Evolutionary conservation across 2,329 filamentous ascomycete species (phyloP).

Genomic region (Geosmithia putterillii): DNA sequence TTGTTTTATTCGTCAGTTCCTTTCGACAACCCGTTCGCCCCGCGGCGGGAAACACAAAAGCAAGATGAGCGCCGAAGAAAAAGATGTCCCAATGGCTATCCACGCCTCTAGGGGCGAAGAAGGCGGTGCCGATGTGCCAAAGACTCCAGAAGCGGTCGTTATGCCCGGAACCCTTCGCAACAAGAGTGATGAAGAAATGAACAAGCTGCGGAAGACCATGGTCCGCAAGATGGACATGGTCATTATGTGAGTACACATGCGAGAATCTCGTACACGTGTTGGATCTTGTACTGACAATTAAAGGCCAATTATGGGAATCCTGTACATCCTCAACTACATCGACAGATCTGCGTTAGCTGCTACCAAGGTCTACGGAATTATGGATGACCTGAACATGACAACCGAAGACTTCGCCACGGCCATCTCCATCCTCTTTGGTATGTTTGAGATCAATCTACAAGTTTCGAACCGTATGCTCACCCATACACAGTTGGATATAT

Average conservation of each 20-base stretch:
- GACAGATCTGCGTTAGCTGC: constrained; percentile 23
- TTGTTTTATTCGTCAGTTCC: too few relatives aligned
- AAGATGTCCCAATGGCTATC: constrained; percentile 6
- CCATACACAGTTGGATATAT: constrained; percentile 25
- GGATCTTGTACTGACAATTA: not conserved
- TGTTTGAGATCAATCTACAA: not conserved
- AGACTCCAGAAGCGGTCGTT: constrained; percentile 1
- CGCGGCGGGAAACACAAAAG: too few relatives aligned
- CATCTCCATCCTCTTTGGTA: constrained; percentile 28
- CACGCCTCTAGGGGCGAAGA: not conserved
- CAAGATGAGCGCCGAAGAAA: constrained; percentile 2
- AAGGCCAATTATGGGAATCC: constrained; percentile 14
- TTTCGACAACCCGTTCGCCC: too few relatives aligned
- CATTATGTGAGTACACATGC: constrained; percentile 3
- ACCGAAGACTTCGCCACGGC: constrained; percentile 22
- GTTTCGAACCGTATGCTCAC: constrained; percentile 17
- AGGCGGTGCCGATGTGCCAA: not conserved
- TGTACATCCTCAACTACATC: constrained; percentile 27
- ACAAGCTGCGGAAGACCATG: constrained; percentile 7
- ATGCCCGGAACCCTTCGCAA: constrained; percentile 8
- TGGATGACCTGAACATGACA: constrained; percentile 22
- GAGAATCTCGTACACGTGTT: not conserved
- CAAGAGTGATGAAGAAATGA: constrained; percentile 6
- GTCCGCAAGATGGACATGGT: constrained; percentile 10
- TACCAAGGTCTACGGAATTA: constrained; percentile 26